A percentile compares a stretch with the other conserved stretches of the same genome.
These are phyloP conservation scores for Cutaneotrichosporon sp. DNA, from an alignment of 1,284 basidiomycete species.

Conservation along the genomic window DNA sequence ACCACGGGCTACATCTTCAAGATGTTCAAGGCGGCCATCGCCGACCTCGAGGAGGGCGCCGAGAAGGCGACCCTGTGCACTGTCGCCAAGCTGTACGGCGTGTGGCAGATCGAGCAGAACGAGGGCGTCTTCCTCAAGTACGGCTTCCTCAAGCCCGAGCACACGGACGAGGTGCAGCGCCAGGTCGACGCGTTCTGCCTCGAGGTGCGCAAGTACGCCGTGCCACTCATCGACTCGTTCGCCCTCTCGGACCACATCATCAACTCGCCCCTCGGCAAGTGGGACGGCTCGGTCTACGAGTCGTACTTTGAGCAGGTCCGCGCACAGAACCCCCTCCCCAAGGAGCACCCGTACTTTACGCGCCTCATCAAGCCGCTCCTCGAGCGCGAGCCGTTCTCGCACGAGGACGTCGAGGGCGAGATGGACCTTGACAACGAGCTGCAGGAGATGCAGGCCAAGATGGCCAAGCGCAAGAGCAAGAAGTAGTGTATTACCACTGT, in stretches of 20 bases:
- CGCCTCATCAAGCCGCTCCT: slow-evolving; percentile 60
- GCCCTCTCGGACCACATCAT: slow-evolving; percentile 60
- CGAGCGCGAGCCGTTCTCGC: slow-evolving; percentile 54
- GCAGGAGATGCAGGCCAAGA: slow-evolving; percentile 33
- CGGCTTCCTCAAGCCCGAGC: slow-evolving; percentile 55
- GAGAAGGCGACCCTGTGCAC: slow-evolving; percentile 50
- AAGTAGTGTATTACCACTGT: slow-evolving; percentile 8
- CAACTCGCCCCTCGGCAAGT: slow-evolving; percentile 61
- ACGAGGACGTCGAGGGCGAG: slow-evolving; percentile 56
- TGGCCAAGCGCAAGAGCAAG: slow-evolving; percentile 14
- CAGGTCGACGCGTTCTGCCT: slow-evolving; percentile 58
- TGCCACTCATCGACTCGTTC: slow-evolving; percentile 60
- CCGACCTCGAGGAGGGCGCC: slow-evolving; percentile 26
- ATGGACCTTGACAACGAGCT: slow-evolving; percentile 54
- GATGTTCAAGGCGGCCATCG: slow-evolving; percentile 50
- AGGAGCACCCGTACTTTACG: slow-evolving; percentile 59
- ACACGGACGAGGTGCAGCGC: slow-evolving; percentile 56
- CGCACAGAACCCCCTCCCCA: slow-evolving; percentile 48
- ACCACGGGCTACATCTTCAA: slow-evolving; percentile 48
- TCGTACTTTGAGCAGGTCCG: slow-evolving; percentile 58
- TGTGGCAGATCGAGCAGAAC: slow-evolving; percentile 62
- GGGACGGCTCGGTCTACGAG: slow-evolving; percentile 57
- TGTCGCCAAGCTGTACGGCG: slow-evolving; percentile 55
- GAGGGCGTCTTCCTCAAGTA: slow-evolving; percentile 60
- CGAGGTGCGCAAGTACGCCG: slow-evolving; percentile 56